phyloP scores from a whole-genome alignment of 2,329 filamentous ascomycete genomes.

The Purpureocillium takamizusanense region DNA sequence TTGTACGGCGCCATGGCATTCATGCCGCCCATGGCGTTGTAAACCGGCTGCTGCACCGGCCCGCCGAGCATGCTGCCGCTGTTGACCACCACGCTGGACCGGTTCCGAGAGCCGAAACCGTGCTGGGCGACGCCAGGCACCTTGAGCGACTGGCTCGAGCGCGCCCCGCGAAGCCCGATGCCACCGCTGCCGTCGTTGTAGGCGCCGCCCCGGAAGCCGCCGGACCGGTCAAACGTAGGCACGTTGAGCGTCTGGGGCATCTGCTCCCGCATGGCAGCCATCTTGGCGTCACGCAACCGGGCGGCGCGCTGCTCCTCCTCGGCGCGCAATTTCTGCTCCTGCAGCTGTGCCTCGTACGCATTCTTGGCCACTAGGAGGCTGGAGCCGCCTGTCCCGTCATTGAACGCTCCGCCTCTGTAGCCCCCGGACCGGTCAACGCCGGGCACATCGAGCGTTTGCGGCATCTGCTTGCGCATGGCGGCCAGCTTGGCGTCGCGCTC shows the following conservation, averaged over 20 bases:
- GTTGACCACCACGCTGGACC: slow-evolving; percentile 17
- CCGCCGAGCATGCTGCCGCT: slow-evolving; percentile 18
- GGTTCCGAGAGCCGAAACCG: slow-evolving; percentile 13
- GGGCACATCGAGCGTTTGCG: slow-evolving; percentile 25
- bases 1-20: slow-evolving; percentile 7
- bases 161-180: slow-evolving; percentile 12
- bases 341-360: slow-evolving; percentile 29
- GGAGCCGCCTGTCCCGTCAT: slow-evolving; percentile 38
- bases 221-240: slow-evolving; percentile 22
- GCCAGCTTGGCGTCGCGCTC: slow-evolving; percentile 41
- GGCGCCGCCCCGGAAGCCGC: slow-evolving; percentile 41
- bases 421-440: slow-evolving; percentile 30
- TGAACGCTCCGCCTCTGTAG: slow-evolving; percentile 43
- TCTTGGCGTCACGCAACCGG: slow-evolving; percentile 35
- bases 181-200: slow-evolving; percentile 46
- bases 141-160: slow-evolving; percentile 17
- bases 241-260: slow-evolving; percentile 34
- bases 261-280: slow-evolving; percentile 38
- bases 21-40: slow-evolving; percentile 14
- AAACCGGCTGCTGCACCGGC: slow-evolving; percentile 14
- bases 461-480: slow-evolving; percentile 40
- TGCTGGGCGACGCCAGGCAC: slow-evolving; percentile 14
- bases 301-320: slow-evolving; percentile 28
- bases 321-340: slow-evolving; percentile 29
- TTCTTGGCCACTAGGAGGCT: slow-evolving; percentile 17